Evolutionary conservation across 805 yeast genomes (phyloP).

Genomic region (Hanseniaspora guilliermondii): DNA sequence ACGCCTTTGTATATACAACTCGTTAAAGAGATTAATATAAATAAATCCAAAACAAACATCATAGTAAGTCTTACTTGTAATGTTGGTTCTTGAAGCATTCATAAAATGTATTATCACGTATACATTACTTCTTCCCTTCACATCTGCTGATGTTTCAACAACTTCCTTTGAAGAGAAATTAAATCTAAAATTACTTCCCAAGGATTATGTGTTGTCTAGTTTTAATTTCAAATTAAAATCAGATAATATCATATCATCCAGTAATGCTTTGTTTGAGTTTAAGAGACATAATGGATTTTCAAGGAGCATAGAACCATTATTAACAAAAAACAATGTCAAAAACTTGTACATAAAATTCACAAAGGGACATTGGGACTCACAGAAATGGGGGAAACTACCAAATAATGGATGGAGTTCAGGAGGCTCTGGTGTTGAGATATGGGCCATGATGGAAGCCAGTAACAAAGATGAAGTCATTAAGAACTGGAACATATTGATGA

Average conservation of each 20-base stretch:
- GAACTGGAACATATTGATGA: conserved; percentile 61
- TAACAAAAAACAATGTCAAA: conserved; percentile 52
- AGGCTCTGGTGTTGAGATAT: conserved; percentile 89
- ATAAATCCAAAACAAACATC: neutral
- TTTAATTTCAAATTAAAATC: conserved; percentile 60
- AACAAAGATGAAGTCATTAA: conserved; percentile 41
- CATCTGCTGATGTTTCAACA: neutral
- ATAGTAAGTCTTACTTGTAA: neutral
- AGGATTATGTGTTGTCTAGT: conserved; percentile 54
- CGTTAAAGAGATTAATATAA: too few relatives aligned
- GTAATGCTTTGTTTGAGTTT: conserved; percentile 18
- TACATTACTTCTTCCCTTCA: neutral
- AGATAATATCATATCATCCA: conserved; percentile 26
- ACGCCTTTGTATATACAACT: too few relatives aligned
- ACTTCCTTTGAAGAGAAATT: conserved; percentile 47
- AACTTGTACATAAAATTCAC: conserved; percentile 77
- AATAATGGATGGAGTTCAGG: conserved; percentile 60
- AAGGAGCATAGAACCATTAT: conserved; percentile 61
- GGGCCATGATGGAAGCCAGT: conserved; percentile 70
- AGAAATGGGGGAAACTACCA: conserved; percentile 76
- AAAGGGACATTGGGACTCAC: conserved; percentile 92
- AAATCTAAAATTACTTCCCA: conserved; percentile 56
- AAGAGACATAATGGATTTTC: conserved; percentile 65
- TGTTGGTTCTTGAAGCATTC: neutral
- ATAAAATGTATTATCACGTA: neutral